phyloP scores from a whole-genome alignment of 305 asterid genomes.

The Fraxinus velutina region DNA sequence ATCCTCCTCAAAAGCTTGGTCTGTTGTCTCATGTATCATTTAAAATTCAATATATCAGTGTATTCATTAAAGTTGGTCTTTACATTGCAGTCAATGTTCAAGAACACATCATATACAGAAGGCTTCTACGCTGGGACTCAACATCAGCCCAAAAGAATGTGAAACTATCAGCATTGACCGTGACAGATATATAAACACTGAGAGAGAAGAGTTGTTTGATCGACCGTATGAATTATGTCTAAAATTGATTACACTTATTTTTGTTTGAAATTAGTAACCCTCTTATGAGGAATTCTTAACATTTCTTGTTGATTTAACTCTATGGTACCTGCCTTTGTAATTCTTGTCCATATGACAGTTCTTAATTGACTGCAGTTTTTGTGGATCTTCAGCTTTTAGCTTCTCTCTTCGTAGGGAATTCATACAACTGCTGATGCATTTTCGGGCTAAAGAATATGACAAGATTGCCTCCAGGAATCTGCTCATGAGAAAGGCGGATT shows the following conservation, averaged over 20 bases:
- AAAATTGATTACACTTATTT: conserved; percentile 5
- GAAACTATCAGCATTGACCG: conserved; percentile 18
- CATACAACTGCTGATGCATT: conserved; percentile 12
- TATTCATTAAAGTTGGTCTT: background rate
- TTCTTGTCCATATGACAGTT: background rate
- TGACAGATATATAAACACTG: background rate
- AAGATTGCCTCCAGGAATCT: conserved; percentile 37
- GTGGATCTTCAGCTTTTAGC: conserved; percentile 2
- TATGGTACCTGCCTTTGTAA: background rate
- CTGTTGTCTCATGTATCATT: background rate
- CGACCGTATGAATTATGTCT: conserved; percentile 12
- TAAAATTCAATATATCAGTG: background rate
- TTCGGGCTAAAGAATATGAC: conserved; percentile 36
- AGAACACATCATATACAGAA: conserved; percentile 81
- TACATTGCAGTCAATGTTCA: conserved; percentile 69
- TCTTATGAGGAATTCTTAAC: background rate
- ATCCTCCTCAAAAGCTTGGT: background rate
- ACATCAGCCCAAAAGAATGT: conserved; percentile 42
- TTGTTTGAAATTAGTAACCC: background rate
- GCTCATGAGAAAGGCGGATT: conserved; percentile 36
- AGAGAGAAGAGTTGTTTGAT: conserved; percentile 9
- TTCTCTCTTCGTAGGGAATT: background rate
- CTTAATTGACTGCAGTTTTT: background rate
- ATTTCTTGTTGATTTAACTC: background rate
- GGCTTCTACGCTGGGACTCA: conserved; percentile 67